These are phyloP conservation scores for Jackrogersella minutella DNA, from an alignment of 495 filamentous ascomycete genomes.

Conservation along the genomic window DNA sequence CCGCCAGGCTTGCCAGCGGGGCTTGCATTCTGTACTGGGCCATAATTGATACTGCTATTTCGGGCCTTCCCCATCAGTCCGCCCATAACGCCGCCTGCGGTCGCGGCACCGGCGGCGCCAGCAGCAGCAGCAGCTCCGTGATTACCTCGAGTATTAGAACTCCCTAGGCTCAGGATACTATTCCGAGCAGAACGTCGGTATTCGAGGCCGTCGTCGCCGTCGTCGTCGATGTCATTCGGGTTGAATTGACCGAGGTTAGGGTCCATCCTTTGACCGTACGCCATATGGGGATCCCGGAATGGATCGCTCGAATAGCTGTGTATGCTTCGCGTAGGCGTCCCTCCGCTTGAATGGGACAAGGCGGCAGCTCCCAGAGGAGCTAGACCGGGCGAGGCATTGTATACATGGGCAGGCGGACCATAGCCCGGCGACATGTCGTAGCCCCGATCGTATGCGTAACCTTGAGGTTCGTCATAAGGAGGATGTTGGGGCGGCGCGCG, in stretches of 20 bases:
- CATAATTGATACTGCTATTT: slow-evolving; percentile 50
- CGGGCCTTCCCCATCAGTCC: slow-evolving; percentile 46
- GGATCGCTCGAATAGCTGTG: slow-evolving; percentile 41
- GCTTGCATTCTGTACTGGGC: slow-evolving; percentile 47
- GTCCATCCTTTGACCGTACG: slow-evolving; percentile 51
- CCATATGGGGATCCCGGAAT: slow-evolving; percentile 42
- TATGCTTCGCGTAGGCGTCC: slow-evolving; percentile 38
- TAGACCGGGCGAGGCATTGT: slow-evolving; percentile 29
- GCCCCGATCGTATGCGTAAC: slow-evolving; percentile 31
- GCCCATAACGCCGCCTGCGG: slow-evolving; percentile 61
- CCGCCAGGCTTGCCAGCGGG: slow-evolving; percentile 36
- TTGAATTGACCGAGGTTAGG: slow-evolving; percentile 67
- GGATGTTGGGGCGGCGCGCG: slow-evolving; percentile 45
- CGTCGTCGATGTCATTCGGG: slow-evolving; percentile 81
- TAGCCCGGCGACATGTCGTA: slow-evolving; percentile 29
- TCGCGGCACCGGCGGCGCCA: slow-evolving; percentile 56
- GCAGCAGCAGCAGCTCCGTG: slow-evolving; percentile 49
- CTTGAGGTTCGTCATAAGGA: slow-evolving; percentile 33
- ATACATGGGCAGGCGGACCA: slow-evolving; percentile 11
- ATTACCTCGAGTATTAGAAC: slow-evolving; percentile 47
- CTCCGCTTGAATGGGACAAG: slow-evolving; percentile 10
- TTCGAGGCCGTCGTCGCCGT: slow-evolving; percentile 81
- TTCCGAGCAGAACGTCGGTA: slow-evolving; percentile 55
- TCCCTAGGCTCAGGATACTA: slow-evolving; percentile 63
- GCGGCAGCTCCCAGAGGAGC: slow-evolving; percentile 16